Base-by-base conservation (phyloP, 805 yeast genomes). In the Kuraishia capsulata region DNA sequence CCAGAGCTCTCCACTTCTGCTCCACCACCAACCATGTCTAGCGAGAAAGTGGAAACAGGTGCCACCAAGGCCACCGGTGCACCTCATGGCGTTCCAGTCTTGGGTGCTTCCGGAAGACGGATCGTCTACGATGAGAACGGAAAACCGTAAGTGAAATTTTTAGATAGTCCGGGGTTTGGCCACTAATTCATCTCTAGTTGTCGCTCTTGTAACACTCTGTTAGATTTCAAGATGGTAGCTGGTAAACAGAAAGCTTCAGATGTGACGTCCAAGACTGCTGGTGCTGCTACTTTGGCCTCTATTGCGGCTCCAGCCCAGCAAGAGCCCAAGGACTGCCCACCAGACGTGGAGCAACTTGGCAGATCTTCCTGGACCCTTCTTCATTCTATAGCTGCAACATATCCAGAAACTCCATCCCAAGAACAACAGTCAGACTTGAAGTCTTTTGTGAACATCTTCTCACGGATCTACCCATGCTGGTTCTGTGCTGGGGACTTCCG, bases 391-490 rank as follows among this genome's bases (percentile, higher is more conserved):
- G 96, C 96, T 0, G 96, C 97, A 0, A 73, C 74, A 14, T 92
- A 87, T 52, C 97, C 98, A 0, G 78, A 69, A 30, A 58, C 49
- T 0, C 94, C 98, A 2, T 52, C 72, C 4, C 50, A 50, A 2
- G 60, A 61, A 20, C 77, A 88, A 48, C 89, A 89, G 59, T 47
- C 56, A 4, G 95, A 87, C 44, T 73, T 90, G 78, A 64, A 61
- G 35, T 71, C 74, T 36, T 89, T 92, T 47, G 54, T 92, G 37
- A 62, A 61, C 3, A 61, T 84, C 2, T 86, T 92, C 51, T 77
- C 92, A 3, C 75, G 76, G 43, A 66, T 90, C 24, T 92, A 90
- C 53, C 98, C 98, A 2, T 90, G 98, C 58, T 81, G 89, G 83
- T 78, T 76, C 64, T 90, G 97, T 63, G 96, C 95, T 0, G 72